A percentile compares a stretch with the other conserved stretches of the same genome.
phyloP scores from a whole-genome alignment of 2,329 filamentous ascomycete genomes.

The Botryotinia convoluta region DNA sequence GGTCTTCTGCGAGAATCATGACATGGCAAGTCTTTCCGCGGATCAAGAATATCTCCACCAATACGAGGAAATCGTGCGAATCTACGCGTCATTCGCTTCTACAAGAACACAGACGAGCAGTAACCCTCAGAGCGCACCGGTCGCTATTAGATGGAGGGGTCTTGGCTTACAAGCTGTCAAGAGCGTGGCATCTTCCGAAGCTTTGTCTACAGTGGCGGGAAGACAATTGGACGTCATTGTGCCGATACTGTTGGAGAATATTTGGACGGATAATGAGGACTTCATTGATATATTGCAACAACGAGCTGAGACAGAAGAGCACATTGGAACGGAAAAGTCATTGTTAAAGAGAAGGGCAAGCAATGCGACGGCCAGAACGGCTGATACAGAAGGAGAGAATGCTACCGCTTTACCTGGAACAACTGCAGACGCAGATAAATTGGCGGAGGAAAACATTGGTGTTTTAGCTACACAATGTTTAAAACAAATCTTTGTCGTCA shows the following conservation, averaged over 20 bases:
- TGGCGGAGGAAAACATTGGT: constrained; percentile 86
- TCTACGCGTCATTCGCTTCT: constrained; percentile 78
- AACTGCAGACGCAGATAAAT: constrained; percentile 80
- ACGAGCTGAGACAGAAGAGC: constrained; percentile 67
- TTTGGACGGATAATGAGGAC: constrained; percentile 72
- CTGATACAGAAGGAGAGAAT: constrained; percentile 62
- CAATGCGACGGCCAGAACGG: constrained; percentile 72
- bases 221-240: constrained; percentile 76
- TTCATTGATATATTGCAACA: constrained; percentile 66
- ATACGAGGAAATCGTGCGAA: constrained; percentile 76
- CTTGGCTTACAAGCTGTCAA: constrained; percentile 75
- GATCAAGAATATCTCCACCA: constrained; percentile 80
- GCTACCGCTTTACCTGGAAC: constrained; percentile 74
- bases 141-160: constrained; percentile 75
- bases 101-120: constrained; percentile 54
- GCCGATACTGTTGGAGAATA: constrained; percentile 81
- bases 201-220: constrained; percentile 70
- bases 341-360: constrained; percentile 70
- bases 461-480: constrained; percentile 82
- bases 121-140: constrained; percentile 62
- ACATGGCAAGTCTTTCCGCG: constrained; percentile 78
- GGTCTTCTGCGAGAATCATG: constrained; percentile 84
- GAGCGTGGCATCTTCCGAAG: constrained; percentile 76
- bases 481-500: constrained; percentile 78
- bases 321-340: constrained; percentile 60